Evolutionary conservation across 1,284 basidiomycete genomes (phyloP), one percentile per base, ranked within the genome.

Genomic region (Boletus smithii): DNA sequence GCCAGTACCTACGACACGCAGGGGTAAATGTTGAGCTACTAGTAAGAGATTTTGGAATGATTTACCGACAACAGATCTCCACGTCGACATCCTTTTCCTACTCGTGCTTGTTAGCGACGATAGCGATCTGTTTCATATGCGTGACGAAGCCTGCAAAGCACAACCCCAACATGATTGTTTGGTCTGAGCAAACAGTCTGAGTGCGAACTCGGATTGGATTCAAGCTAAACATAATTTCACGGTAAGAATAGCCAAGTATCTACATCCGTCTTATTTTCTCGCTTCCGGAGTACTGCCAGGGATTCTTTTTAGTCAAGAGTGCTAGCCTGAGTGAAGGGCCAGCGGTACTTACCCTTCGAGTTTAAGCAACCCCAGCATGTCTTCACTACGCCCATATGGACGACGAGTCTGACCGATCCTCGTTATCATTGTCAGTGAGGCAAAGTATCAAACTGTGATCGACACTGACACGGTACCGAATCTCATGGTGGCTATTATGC

Each of bases 141-240:
- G 75, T 62, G 14, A 90, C 85, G 56, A 93, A 94, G 18, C 83
- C 87, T 23, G 86, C 75, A 61, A 91, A 89, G 52, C n/a, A n/a
- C n/a, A n/a, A n/a, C n/a, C n/a, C n/a, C n/a, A n/a, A n/a, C n/a
- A n/a, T n/a, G n/a, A n/a, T n/a, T n/a, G n/a, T n/a, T n/a, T n/a
- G n/a, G n/a, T n/a, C n/a, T n/a, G n/a, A n/a, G n/a, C n/a, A n/a
- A n/a, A n/a, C n/a, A n/a, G n/a, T n/a, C n/a, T n/a, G n/a, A n/a
- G n/a, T n/a, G n/a, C n/a, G n/a, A n/a, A n/a, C n/a, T n/a, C n/a
- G n/a, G n/a, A n/a, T n/a, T n/a, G n/a, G n/a, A n/a, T n/a, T n/a
- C n/a, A n/a, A n/a, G n/a, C n/a, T n/a, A n/a, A n/a, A n/a, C n/a
- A n/a, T n/a, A n/a, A n/a, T n/a, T n/a, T n/a, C n/a, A n/a, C n/a